These are phyloP conservation scores for Aureoboletus auriporus DNA, from an alignment of 768 basidiomycete genomes.

Conservation along the genomic window DNA sequence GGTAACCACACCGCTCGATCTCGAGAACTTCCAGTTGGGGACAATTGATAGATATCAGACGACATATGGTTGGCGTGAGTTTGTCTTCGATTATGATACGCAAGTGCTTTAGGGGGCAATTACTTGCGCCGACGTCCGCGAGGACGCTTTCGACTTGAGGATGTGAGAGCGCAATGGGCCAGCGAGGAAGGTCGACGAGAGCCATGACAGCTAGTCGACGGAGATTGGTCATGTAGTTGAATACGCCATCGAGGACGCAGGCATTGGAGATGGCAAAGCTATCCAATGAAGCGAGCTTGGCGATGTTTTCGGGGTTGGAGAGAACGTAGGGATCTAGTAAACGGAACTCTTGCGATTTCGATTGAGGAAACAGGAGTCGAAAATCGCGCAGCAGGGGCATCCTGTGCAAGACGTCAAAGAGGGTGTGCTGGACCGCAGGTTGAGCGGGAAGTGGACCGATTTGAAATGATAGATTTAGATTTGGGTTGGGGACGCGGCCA, in stretches of 20 bases:
- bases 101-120: constrained; percentile 31
- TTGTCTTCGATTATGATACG: constrained; percentile 35
- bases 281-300: constrained; percentile 31
- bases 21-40: constrained; percentile 32
- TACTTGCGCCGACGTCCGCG: constrained; percentile 26
- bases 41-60: constrained; percentile 24
- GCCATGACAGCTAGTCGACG: constrained; percentile 29
- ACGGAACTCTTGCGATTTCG: constrained; percentile 22
- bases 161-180: constrained; percentile 34
- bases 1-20: constrained; percentile 34
- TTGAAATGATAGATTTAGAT: constrained; percentile 13
- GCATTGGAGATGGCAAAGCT: constrained; percentile 35
- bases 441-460: not conserved
- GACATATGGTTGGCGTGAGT: constrained; percentile 29
- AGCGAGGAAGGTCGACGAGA: constrained; percentile 32
- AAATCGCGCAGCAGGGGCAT: constrained; percentile 31
- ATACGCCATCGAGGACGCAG: constrained; percentile 26
- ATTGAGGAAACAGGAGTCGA: constrained; percentile 30
- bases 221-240: constrained; percentile 28
- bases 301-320: constrained; percentile 17
- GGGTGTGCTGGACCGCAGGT: not conserved
- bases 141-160: constrained; percentile 29
- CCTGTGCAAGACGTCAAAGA: constrained; percentile 28
- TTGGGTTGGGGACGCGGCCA: constrained; percentile 23
- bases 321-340: constrained; percentile 22